Percentiles rank a stretch among this genome's conserved stretches.
These are phyloP conservation scores for Plenodomus tracheiphilus DNA, from an alignment of 2,329 filamentous ascomycete species.

Conservation along the genomic window DNA sequence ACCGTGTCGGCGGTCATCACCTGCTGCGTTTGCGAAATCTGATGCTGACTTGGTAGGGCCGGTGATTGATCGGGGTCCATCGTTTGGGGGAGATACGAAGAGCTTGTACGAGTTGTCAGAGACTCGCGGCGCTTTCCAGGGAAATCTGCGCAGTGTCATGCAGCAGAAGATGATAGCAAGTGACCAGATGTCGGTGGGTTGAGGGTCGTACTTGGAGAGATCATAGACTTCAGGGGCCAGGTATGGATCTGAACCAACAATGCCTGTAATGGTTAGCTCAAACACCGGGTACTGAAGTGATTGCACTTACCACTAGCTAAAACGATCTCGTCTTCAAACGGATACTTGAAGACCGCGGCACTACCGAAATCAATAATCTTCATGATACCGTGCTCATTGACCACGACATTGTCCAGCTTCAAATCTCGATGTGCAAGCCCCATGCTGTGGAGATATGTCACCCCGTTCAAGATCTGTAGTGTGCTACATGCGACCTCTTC, in stretches of 20 bases:
- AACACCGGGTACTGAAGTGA: background rate
- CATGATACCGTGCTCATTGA: constrained; percentile 96
- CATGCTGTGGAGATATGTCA: constrained; percentile 93
- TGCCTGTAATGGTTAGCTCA: constrained; percentile 54
- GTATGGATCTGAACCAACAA: constrained; percentile 90
- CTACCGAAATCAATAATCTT: constrained; percentile 99
- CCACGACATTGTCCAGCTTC: constrained; percentile 97
- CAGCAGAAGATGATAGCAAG: constrained; percentile 98
- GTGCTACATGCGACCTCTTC: constrained; percentile 91
- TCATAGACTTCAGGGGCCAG: constrained; percentile 97
- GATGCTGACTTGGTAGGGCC: constrained; percentile 36
- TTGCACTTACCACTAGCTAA: constrained; percentile 71
- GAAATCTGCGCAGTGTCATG: constrained; percentile 93
- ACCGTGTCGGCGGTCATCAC: constrained; percentile 30
- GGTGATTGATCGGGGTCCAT: constrained; percentile 39
- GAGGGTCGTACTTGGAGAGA: constrained; percentile 87
- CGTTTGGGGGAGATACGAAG: constrained; percentile 81
- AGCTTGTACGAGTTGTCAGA: constrained; percentile 95
- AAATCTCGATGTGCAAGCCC: constrained; percentile 92
- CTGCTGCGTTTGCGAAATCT: constrained; percentile 44
- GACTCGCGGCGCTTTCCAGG: constrained; percentile 92
- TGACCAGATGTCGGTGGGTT: constrained; percentile 96
- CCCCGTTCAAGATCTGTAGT: constrained; percentile 90
- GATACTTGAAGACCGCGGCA: constrained; percentile 95
- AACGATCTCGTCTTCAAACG: constrained; percentile 88